Base-by-base conservation (phyloP, 192 early-diverging fungal genomes). In the Radiomyces spectabilis region DNA sequence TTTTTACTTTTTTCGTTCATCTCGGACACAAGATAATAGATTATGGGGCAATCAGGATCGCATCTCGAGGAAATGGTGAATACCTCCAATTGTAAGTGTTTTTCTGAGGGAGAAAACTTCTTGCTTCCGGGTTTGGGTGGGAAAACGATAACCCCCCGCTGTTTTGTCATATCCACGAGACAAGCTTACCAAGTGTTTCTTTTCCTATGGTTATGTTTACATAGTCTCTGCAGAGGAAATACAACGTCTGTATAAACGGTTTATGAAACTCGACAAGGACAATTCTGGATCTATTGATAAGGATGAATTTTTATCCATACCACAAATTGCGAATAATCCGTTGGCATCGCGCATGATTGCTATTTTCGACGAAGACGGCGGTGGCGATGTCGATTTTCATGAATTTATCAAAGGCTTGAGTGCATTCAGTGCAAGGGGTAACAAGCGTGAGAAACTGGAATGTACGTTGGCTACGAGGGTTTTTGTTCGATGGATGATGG, bases 361-460 rank as follows among this genome's bases (percentile, higher is more conserved):
- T 61, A 95, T 97, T 55, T 95, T 99, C 62, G 97, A 99, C 70
- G 85, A 84, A 33, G 97, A 99, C 71, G 97, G 95, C 45, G 89
- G 91, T 38, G 97, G 97, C 42, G 95, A 99, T 69, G 90, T 99
- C 0, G 94, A 99, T 69, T 99, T 99, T 73, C 91, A 92, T 57
- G 95, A 99, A 77, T 99, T 99, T 65, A 94, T 99, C 52, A 80
- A 78, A 7, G 97, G 95, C 0, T 69, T 99, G 50, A 90, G 87
- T 60, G 93, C 89, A 1, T 99, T 99, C 59, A 93, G 89, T 43
- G 84, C 86, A 35, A 93, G 95, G 53, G 94, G 97, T 42, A 91
- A 93, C 54, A 89, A 93, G 77, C 75, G 87, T 46, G 93, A 96
- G 59, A 99, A 99, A 72, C 77, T 99, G 57, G 81, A 82, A 47